A percentile compares a stretch with the other conserved stretches of the same genome.
These are phyloP conservation scores for Trametes punicea DNA, from an alignment of 768 basidiomycete genomes.

Conservation along the genomic window DNA sequence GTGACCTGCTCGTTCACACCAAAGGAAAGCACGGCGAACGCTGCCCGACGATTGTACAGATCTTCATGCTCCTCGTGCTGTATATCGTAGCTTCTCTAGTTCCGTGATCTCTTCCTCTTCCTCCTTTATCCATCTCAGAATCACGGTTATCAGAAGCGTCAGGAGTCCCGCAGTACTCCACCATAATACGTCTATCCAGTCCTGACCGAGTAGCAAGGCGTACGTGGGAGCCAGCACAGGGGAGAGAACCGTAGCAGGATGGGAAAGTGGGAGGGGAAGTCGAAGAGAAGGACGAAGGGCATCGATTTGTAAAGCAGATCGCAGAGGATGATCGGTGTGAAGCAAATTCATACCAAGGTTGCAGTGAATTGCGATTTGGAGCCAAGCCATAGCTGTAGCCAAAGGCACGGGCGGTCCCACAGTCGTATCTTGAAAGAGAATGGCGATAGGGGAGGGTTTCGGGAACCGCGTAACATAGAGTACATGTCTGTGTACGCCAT, in stretches of 20 bases:
- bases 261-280: conserved; percentile 17
- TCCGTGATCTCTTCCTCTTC: conserved; percentile 20
- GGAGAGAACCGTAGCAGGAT: conserved; percentile 9
- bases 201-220: conserved; percentile 14
- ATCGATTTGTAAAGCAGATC: not conserved
- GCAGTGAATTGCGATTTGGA: conserved; percentile 22
- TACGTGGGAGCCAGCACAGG: conserved; percentile 19
- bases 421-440: conserved; percentile 15
- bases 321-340: conserved; percentile 6
- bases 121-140: conserved; percentile 20
- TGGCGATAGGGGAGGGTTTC: conserved; percentile 22
- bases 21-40: too few species aligned
- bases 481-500: conserved; percentile 18
- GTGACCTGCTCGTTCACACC: too few species aligned
- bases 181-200: conserved; percentile 24
- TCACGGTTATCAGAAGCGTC: conserved; percentile 16
- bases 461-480: conserved; percentile 11
- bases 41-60: not conserved
- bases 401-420: conserved; percentile 12
- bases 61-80: conserved; percentile 25
- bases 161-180: conserved; percentile 19
- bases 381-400: conserved; percentile 10
- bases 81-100: conserved; percentile 26
- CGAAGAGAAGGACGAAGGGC: not conserved
- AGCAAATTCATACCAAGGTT: conserved; percentile 19